Conservation (phyloP, 805 yeast genomes). For the Yarrowia alimentaria region DNA sequence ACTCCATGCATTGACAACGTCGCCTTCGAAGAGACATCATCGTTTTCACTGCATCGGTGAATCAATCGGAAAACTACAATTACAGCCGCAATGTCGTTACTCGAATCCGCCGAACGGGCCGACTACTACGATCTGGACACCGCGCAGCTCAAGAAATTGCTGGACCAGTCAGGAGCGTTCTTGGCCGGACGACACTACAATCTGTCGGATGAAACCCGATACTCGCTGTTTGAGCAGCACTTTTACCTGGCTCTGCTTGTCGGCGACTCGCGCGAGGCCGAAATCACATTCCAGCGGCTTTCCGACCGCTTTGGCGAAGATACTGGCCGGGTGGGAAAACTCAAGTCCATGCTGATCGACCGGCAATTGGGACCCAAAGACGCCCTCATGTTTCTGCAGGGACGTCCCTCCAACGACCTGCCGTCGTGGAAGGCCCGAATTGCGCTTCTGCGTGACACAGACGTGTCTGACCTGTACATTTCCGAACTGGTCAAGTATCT, state of each 20-base stretch:
- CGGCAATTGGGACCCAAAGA: conserved; percentile 47
- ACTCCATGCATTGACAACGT: too few relatives aligned
- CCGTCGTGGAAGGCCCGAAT: conserved; percentile 39
- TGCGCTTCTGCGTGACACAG: conserved; percentile 35
- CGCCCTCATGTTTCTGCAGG: conserved; percentile 43
- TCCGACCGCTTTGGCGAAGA: conserved; percentile 62
- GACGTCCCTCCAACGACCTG: conserved; percentile 38
- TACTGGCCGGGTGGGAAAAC: conserved; percentile 55
- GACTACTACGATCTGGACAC: conserved; percentile 53
- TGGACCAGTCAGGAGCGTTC: conserved; percentile 44
- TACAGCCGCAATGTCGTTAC: conserved; percentile 4
- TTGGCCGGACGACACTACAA: conserved; percentile 40
- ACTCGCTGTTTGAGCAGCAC: conserved; percentile 64
- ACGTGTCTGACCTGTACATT: conserved; percentile 48
- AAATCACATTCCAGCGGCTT: conserved; percentile 58
- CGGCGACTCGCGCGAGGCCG: conserved; percentile 71
- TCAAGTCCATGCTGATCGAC: conserved; percentile 58
- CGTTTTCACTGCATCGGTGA: too few relatives aligned
- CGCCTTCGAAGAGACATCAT: too few relatives aligned
- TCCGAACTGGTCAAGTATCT: conserved; percentile 54
- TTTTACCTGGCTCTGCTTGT: conserved; percentile 62
- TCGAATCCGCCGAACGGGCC: conserved; percentile 5
- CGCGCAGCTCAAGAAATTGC: conserved; percentile 44
- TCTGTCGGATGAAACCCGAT: conserved; percentile 46
- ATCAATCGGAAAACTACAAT: neutral